Evolutionary conservation across 345 rosid genomes (phyloP).

Genomic region (Angophora floribunda): DNA sequence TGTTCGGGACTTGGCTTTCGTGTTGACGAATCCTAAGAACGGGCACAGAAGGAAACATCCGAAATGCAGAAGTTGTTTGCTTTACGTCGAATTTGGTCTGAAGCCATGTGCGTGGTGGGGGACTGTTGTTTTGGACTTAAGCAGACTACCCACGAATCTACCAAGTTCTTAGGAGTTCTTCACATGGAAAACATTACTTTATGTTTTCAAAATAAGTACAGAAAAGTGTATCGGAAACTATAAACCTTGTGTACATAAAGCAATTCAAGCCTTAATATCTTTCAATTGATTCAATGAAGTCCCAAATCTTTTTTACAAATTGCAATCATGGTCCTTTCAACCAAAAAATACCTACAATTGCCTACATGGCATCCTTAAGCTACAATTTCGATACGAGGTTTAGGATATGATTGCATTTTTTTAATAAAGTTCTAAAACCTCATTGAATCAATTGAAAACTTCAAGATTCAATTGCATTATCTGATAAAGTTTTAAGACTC

Average conservation of each 20-base stretch:
- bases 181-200: background rate
- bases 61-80: background rate
- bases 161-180: background rate
- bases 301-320: rapidly evolving
- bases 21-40: background rate
- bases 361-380: background rate
- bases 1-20: background rate
- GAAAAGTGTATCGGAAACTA: background rate
- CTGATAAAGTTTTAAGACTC: too few relatives aligned
- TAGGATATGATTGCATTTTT: background rate
- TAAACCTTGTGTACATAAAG: background rate
- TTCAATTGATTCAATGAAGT: background rate
- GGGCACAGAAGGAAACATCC: background rate
- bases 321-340: background rate
- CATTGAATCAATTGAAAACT: too few relatives aligned
- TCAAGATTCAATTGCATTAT: too few relatives aligned
- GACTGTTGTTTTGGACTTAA: background rate
- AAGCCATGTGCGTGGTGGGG: background rate
- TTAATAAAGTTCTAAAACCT: rapidly evolving
- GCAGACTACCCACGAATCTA: background rate
- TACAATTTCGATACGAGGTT: background rate
- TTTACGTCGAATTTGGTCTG: background rate
- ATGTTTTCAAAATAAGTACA: background rate
- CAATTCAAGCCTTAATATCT: too few relatives aligned
- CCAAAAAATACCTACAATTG: too few relatives aligned